A percentile compares a stretch with the other conserved stretches of the same genome.
phyloP scores from a whole-genome alignment of 768 basidiomycete species.

The Mycena galopus region DNA sequence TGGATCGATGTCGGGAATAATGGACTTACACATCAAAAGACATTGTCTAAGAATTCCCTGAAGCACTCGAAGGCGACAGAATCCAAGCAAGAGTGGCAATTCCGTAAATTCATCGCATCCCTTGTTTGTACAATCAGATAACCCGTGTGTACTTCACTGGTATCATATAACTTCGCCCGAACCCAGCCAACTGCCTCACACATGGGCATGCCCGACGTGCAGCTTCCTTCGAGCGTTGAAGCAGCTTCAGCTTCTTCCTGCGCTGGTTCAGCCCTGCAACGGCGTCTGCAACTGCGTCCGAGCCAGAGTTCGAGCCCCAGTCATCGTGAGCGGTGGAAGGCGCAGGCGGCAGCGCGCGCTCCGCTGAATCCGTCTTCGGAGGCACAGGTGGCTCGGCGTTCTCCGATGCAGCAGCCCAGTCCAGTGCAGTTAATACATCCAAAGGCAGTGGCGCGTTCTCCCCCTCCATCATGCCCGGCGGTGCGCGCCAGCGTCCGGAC shows the following conservation, averaged over 20 bases:
- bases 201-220: conserved; percentile 6
- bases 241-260: not conserved
- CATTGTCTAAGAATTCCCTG: too few species aligned
- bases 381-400: not conserved
- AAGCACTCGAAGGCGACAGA: too few species aligned
- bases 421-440: not conserved
- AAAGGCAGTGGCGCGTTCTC: not conserved
- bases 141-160: not conserved
- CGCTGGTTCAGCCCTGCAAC: not conserved
- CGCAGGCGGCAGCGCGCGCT: not conserved
- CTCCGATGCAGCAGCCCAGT: not conserved
- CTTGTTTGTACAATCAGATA: not conserved
- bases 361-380: not conserved
- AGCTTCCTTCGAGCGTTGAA: conserved; percentile 3
- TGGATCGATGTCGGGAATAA: too few species aligned
- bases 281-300: not conserved
- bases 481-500: not conserved
- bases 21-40: too few species aligned
- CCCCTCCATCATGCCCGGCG: not conserved
- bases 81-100: too few species aligned
- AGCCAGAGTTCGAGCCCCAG: not conserved
- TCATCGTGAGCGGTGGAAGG: not conserved
- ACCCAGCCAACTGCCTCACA: not conserved
- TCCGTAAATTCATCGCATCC: not conserved
- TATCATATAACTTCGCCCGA: too few species aligned